phyloP scores from a whole-genome alignment of 1,284 basidiomycete genomes.

The Cryptococcus sp. region DNA sequence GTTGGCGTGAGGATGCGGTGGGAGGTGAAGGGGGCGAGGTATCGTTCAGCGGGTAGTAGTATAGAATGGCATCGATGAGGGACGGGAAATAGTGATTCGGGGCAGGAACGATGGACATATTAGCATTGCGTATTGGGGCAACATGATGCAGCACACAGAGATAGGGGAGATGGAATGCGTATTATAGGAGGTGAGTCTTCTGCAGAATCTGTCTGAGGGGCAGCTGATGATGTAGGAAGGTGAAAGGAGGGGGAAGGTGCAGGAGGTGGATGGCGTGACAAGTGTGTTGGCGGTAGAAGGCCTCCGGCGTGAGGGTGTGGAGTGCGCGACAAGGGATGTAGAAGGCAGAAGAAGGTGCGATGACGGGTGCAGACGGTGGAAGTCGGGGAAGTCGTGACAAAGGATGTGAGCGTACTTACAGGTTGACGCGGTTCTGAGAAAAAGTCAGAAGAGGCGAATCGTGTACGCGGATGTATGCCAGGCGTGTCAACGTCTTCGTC shows the following conservation, averaged over 20 bases:
- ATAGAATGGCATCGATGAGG: conserved; percentile 25
- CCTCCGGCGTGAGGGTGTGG: background rate
- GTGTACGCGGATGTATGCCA: background rate
- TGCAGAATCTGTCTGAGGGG: background rate
- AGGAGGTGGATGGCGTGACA: background rate
- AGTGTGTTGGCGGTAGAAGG: background rate
- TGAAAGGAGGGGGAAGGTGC: background rate
- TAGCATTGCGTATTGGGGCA: background rate
- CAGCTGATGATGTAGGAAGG: background rate
- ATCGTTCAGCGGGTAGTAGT: conserved; percentile 22
- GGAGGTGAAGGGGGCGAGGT: conserved; percentile 2
- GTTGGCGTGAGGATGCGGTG: background rate
- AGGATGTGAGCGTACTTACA: background rate
- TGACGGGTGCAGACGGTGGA: too few species aligned
- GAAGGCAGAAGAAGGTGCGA: too few species aligned
- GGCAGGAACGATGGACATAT: conserved; percentile 7
- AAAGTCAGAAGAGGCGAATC: background rate
- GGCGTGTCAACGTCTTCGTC: too few species aligned
- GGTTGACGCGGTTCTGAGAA: background rate
- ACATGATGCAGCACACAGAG: background rate
- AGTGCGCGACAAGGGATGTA: too few species aligned
- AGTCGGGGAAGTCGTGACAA: too few species aligned
- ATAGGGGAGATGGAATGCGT: background rate
- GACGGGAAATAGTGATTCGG: conserved; percentile 8
- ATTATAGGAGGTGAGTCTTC: background rate